phyloP scores from a whole-genome alignment of 306 rosid genomes.

The Gastrolobium bilobum region DNA sequence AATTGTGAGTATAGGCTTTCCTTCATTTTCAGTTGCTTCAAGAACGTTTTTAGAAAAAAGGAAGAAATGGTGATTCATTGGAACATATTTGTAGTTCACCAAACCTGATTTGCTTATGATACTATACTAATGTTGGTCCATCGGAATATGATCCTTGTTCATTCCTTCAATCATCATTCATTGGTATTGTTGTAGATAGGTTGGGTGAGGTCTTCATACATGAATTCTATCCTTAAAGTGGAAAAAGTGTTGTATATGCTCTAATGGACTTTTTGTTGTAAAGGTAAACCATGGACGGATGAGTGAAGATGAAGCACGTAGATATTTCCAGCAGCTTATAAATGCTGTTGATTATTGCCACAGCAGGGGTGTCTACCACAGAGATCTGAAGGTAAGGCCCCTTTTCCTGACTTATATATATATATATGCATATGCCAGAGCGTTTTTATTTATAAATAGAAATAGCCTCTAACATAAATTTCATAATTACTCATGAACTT shows the following conservation, averaged over 20 bases:
- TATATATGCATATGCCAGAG: neutral
- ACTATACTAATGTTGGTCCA: neutral
- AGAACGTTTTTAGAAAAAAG: neutral
- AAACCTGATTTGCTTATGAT: constrained; percentile 16
- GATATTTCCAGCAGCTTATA: constrained; percentile 97
- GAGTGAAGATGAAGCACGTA: constrained; percentile 89
- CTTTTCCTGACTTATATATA: neutral
- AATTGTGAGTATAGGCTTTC: constrained; percentile 72
- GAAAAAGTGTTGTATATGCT: constrained; percentile 25
- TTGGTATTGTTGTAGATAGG: constrained; percentile 13
- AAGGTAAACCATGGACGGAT: constrained; percentile 97
- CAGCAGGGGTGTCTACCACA: constrained; percentile 97
- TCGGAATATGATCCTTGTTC: constrained; percentile 17
- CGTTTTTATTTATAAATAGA: neutral
- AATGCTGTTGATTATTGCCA: constrained; percentile 98
- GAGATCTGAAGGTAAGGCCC: constrained; percentile 86
- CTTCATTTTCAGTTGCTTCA: constrained; percentile 37
- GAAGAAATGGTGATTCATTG: neutral
- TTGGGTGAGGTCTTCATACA: constrained; percentile 41
- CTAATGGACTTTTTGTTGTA: constrained; percentile 42
- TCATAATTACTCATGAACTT: constrained; percentile 41
- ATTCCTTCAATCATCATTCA: constrained; percentile 8
- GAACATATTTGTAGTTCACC: constrained; percentile 9
- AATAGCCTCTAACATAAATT: constrained; percentile 16
- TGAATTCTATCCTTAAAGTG: constrained; percentile 10